Conservation (phyloP, 371 early-diverging fungal species). For the Mortierella sp. region DNA sequence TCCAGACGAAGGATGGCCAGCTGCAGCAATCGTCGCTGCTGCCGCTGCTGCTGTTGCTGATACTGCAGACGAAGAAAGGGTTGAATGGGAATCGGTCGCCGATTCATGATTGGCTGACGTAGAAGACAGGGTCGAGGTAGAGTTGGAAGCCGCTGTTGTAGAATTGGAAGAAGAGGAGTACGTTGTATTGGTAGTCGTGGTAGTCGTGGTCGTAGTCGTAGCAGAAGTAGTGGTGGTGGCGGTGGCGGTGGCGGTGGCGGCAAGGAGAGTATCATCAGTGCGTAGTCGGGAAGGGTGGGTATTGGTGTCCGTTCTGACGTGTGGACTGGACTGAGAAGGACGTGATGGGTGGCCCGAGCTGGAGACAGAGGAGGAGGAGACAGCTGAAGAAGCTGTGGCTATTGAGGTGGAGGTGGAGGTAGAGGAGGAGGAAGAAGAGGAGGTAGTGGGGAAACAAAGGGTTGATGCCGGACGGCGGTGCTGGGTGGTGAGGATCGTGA, state of each 20-base stretch:
- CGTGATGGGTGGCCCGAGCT: too few species aligned
- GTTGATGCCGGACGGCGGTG: conserved; percentile 42
- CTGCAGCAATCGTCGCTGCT: not conserved
- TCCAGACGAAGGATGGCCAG: too few species aligned
- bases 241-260: too few species aligned
- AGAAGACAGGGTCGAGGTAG: too few species aligned
- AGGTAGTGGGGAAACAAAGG: conserved; percentile 5
- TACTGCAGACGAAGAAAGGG: conserved; percentile 1
- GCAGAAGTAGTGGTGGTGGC: not conserved
- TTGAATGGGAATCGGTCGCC: conserved; percentile 1
- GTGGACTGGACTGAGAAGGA: too few species aligned
- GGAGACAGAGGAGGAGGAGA: too few species aligned
- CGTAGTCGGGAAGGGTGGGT: too few species aligned
- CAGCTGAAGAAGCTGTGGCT: not conserved
- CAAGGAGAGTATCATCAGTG: too few species aligned
- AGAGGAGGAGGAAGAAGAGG: not conserved
- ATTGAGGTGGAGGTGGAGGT: conserved; percentile 7
- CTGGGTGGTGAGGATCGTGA: conserved; percentile 52
- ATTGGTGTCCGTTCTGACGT: too few species aligned
- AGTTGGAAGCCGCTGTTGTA: too few species aligned
- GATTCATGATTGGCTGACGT: too few species aligned
- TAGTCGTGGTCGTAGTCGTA: not conserved
- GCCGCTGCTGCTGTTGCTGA: conserved; percentile 5
- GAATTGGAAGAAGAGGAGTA: conserved; percentile 6
- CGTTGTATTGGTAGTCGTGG: conserved; percentile 5